phyloP scores from a whole-genome alignment of 1,284 basidiomycete species.

The Naganishia cerealis region DNA sequence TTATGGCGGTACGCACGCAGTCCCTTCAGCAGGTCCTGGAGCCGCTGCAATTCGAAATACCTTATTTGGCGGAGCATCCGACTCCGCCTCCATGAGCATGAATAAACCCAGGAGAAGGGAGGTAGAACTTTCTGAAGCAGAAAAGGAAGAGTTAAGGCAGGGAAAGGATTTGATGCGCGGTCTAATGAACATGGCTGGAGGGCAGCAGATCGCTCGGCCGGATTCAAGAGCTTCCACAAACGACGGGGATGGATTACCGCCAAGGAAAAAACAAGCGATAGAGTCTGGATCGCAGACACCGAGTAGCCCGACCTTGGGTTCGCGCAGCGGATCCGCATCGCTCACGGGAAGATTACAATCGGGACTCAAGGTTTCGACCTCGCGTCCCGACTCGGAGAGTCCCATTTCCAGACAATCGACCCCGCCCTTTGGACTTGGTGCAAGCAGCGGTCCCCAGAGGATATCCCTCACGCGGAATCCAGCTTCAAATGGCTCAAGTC shows the following conservation, averaged over 20 bases:
- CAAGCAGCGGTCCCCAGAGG: slow-evolving; percentile 16
- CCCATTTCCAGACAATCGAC: neutral
- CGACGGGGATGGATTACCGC: slow-evolving; percentile 16
- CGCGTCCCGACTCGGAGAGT: slow-evolving; percentile 3
- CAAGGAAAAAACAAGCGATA: slow-evolving; percentile 20
- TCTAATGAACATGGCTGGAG: slow-evolving; percentile 18
- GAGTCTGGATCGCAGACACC: slow-evolving; percentile 10
- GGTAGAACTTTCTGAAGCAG: slow-evolving; percentile 1
- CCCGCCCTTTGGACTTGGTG: slow-evolving; percentile 7
- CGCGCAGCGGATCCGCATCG: slow-evolving; percentile 21
- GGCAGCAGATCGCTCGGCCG: neutral
- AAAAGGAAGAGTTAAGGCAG: slow-evolving; percentile 6
- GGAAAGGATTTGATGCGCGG: slow-evolving; percentile 18
- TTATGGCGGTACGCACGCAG: slow-evolving; percentile 1
- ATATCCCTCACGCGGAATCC: slow-evolving; percentile 1
- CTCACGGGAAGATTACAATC: slow-evolving; percentile 5
- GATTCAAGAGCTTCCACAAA: slow-evolving; percentile 21
- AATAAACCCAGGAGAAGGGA: slow-evolving; percentile 15
- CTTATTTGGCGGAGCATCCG: slow-evolving; percentile 15
- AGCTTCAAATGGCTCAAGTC: neutral
- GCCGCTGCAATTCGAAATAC: slow-evolving; percentile 13
- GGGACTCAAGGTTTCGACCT: slow-evolving; percentile 5
- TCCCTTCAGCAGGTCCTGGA: neutral
- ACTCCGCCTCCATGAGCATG: slow-evolving; percentile 14
- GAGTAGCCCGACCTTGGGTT: slow-evolving; percentile 7